A percentile compares a stretch with the other conserved stretches of the same genome.
Conservation (phyloP, 2,329 filamentous ascomycete genomes). For the Colletotrichum acutatum region DNA sequence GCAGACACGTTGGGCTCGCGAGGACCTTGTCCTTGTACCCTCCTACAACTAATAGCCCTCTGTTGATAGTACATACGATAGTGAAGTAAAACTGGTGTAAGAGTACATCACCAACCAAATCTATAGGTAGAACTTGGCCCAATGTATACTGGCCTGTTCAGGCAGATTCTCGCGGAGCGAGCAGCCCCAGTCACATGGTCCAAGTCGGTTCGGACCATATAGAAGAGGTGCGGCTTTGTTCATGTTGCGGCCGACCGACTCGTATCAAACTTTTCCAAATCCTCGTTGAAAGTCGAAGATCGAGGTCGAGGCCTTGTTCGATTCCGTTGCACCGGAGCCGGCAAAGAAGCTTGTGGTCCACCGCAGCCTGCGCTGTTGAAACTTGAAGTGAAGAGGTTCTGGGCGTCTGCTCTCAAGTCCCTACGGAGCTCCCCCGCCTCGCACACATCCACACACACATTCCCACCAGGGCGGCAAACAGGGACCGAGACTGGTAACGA, state of each 20-base stretch:
- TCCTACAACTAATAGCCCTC: background rate
- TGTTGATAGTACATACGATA: background rate
- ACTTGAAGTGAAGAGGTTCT: background rate
- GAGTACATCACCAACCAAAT: background rate
- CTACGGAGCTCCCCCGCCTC: slow-evolving; percentile 10
- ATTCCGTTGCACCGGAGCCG: slow-evolving; percentile 14
- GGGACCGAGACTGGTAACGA: slow-evolving; percentile 8
- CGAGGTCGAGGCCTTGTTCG: slow-evolving; percentile 13
- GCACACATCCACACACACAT: background rate
- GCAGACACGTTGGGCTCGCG: too few relatives aligned
- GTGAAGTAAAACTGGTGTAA: background rate
- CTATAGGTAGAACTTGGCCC: slow-evolving; percentile 7
- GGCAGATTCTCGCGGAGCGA: slow-evolving; percentile 8
- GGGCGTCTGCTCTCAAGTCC: background rate
- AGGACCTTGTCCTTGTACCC: background rate
- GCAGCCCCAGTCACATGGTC: background rate
- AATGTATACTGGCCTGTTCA: slow-evolving; percentile 1
- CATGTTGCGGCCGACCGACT: slow-evolving; percentile 4
- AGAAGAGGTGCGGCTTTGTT: slow-evolving; percentile 5
- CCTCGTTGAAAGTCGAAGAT: slow-evolving; percentile 1
- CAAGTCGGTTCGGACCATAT: background rate
- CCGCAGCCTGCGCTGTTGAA: background rate
- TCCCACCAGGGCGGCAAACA: slow-evolving; percentile 32
- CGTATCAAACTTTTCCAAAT: background rate
- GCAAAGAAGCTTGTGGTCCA: slow-evolving; percentile 10